phyloP scores from a whole-genome alignment of 768 basidiomycete species.

The Nidula microcarpa region DNA sequence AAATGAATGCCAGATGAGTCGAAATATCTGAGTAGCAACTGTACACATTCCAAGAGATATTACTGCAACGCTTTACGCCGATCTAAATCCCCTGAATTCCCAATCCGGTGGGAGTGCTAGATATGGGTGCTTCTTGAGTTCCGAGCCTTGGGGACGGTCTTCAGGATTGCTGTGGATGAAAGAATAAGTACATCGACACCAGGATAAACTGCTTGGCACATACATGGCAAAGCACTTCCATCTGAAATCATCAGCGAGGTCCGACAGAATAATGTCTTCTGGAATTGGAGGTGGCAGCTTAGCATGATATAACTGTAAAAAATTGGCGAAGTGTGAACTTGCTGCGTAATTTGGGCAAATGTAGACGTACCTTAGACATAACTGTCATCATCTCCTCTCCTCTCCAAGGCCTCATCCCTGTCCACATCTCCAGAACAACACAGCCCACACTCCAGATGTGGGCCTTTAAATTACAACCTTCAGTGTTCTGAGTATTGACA shows the following conservation, averaged over 20 bases:
- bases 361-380: conserved; percentile 79
- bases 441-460: conserved; percentile 99
- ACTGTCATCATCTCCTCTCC: conserved; percentile 88
- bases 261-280: conserved; percentile 70
- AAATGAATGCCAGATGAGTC: neutral
- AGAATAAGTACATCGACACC: no score
- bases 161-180: conserved; percentile 63
- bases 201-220: conserved; percentile 21
- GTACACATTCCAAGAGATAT: conserved; percentile 1
- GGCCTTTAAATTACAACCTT: conserved; percentile 94
- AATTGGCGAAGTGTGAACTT: neutral
- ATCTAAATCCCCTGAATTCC: conserved; percentile 68
- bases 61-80: conserved; percentile 12
- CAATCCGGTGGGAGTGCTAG: conserved; percentile 69
- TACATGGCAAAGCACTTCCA: conserved; percentile 87
- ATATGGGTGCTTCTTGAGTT: conserved; percentile 79
- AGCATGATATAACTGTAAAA: conserved; percentile 72
- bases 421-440: conserved; percentile 99
- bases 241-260: conserved; percentile 82
- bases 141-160: conserved; percentile 75
- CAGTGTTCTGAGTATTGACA: conserved; percentile 70
- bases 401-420: conserved; percentile 92
- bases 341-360: neutral
- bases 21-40: neutral
- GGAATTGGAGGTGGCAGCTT: conserved; percentile 89